Evolutionary conservation across 768 basidiomycete genomes (phyloP).

Genomic region (Leccinum longicurvipes): DNA sequence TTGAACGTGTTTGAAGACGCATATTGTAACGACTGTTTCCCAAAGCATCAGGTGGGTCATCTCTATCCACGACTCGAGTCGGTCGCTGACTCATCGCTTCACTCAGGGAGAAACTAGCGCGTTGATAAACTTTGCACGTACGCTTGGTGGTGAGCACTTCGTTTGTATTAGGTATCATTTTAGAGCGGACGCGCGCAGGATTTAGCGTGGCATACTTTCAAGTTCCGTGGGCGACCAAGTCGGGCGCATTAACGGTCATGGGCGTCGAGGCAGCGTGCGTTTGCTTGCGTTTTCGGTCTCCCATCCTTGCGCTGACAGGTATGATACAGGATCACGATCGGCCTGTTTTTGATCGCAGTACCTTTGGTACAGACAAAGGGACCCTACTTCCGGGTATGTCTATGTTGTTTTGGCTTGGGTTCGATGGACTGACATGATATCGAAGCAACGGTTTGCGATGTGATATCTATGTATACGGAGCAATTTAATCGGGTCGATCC

Average conservation of each 20-base stretch:
- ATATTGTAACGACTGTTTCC: slow-evolving; percentile 39
- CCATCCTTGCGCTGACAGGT: not conserved
- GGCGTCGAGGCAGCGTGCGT: slow-evolving; percentile 40
- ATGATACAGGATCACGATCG: slow-evolving; percentile 27
- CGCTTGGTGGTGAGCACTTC: slow-evolving; percentile 25
- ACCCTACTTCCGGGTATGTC: slow-evolving; percentile 32
- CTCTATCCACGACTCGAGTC: not conserved
- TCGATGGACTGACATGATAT: not conserved
- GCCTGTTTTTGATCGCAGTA: slow-evolving; percentile 35
- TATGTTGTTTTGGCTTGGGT: not conserved
- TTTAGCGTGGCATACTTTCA: slow-evolving; percentile 41
- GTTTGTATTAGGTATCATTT: not conserved
- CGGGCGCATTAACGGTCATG: slow-evolving; percentile 34
- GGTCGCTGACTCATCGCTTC: not conserved
- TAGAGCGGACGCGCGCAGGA: slow-evolving; percentile 9
- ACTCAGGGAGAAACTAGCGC: slow-evolving; percentile 41
- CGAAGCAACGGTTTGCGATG: slow-evolving; percentile 20
- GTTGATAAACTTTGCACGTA: slow-evolving; percentile 40
- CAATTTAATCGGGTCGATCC: not conserved
- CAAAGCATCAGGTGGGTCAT: slow-evolving; percentile 25
- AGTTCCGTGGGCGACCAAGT: slow-evolving; percentile 37
- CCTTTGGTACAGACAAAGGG: slow-evolving; percentile 37
- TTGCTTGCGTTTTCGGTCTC: not conserved
- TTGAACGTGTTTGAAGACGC: slow-evolving; percentile 27
- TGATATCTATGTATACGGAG: slow-evolving; percentile 4